Evolutionary conservation across 2,329 filamentous ascomycete species (phyloP), one percentile per base, ranked within the genome.

Genomic region (Pseudocercospora musae): DNA sequence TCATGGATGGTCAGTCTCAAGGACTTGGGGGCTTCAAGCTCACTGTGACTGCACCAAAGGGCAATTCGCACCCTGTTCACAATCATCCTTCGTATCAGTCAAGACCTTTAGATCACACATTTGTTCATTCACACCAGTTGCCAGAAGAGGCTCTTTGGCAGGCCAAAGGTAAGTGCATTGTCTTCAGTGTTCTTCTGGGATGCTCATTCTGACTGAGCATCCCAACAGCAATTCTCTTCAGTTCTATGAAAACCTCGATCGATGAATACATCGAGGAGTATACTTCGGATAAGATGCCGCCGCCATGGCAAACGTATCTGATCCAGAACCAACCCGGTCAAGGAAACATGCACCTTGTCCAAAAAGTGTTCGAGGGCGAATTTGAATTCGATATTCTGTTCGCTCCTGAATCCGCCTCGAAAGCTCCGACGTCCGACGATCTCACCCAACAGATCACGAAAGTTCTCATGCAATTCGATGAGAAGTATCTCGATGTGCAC

Each of bases 331-430:
- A 79, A 31, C 87, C 90, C 2, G 86, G 84, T 4, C 71, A 77
- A 11, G 94, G 92, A 29, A 98, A 98, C 72, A 79, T 91, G 13
- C 94, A 99, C 67, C 79, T 96, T 44, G 83, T 98, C 15, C 92
- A 99, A 77, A 97, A 96, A 78, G 86, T 92, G 1, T 98, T 96
- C 70, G 85, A 93, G 70, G 94, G 95, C 1, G 77, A 88, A 1
- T 99, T 98, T 72, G 92, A 89, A 80, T 98, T 98, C 70, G 95
- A 98, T 74, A 83, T 98, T 58, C 82, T 98, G 54, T 97, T 92
- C 79, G 92, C 91, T 4, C 96, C 93, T 63, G 87, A 80, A 13
- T 93, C 91, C n/a, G 64, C 52, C 2, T 54, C 62, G 68, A 69
- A 73, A 44, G 18, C 55, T 18, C 57, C 68, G 64, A 68, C 68